Base-by-base conservation (phyloP, 208 protist species). In the Leishmania tarentolae region DNA sequence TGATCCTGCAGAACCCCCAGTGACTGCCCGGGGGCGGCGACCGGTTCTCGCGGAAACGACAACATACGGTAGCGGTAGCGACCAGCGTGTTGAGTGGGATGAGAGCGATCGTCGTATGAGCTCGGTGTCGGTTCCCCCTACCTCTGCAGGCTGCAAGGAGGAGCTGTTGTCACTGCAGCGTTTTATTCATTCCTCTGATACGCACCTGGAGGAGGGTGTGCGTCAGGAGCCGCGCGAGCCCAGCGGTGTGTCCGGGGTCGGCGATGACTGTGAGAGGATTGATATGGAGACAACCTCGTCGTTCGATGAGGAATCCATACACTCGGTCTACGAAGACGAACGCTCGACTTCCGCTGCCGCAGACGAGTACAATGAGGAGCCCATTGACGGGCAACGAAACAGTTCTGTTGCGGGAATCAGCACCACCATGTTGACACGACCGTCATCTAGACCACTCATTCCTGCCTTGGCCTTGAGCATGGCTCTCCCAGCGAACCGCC, bases 1-100 rank as follows among this genome's bases (percentile, higher is more conserved):
- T 15, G 88, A 94, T 74, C 92, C 91, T 17, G 79, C 88, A 9
- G 79, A 83, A 50, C 68, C 84, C 13, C 84, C 82, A 6, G 19
- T 82, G 57, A 86, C 87, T 46, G 81, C 81, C 13, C 79, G 84
- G 17, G 78, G 82, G 1, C 50, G 71, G 24, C 82, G 79, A 37
- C 77, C 79, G 15, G 71, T 75, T 65, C 35, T 56, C 21, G 21
- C 75, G 42, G 28, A 50, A 24, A 53, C 28, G 13, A 28, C 40
- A 53, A 13, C 28, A 5, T 35, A 19, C 69, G 42, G 13, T 1
- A 44, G 31, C 42, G 13, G 11, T 53, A 44, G 8, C 21, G 28
- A 31, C 44, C 69, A 50, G 69, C 15, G 24, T 37, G 76, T 17
- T 5, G 81, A 84, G 11, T 3, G 42, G 44, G 57, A 70, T 2